A percentile compares a stretch with the other conserved stretches of the same genome.
These are phyloP conservation scores for Penstemon davidsonii DNA, from an alignment of 257 asterid genomes.

Conservation along the genomic window DNA sequence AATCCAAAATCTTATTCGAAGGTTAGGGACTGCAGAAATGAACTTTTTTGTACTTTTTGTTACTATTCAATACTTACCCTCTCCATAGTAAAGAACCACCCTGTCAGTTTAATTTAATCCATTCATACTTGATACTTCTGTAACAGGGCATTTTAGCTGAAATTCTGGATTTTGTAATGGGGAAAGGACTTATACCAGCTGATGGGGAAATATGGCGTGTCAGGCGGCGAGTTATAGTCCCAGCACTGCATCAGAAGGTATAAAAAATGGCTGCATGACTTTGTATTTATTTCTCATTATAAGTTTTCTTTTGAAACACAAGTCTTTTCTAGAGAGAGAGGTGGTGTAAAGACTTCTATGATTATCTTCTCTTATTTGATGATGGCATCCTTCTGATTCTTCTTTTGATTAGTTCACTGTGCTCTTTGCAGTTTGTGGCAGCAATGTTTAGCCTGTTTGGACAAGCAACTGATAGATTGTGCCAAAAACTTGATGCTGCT, in stretches of 20 bases:
- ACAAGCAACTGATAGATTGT: conserved; percentile 83
- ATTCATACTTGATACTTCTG: conserved; percentile 13
- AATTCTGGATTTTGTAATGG: conserved; percentile 95
- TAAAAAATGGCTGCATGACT: conserved; percentile 11
- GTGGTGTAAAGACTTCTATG: neutral
- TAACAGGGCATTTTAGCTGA: conserved; percentile 93
- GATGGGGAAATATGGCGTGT: conserved; percentile 98
- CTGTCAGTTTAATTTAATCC: neutral
- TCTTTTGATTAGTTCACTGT: neutral
- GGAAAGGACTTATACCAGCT: conserved; percentile 99
- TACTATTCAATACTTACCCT: neutral
- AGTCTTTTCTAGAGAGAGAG: neutral
- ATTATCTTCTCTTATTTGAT: conserved; percentile 5
- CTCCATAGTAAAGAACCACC: conserved; percentile 10
- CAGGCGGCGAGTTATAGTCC: conserved; percentile 91
- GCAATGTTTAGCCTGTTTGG: conserved; percentile 89
- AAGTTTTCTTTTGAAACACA: neutral
- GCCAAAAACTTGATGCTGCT: conserved; percentile 81
- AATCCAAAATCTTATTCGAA: conserved; percentile 88
- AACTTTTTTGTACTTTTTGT: neutral
- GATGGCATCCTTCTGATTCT: too few species aligned
- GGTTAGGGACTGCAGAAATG: conserved; percentile 41
- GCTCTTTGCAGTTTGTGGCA: conserved; percentile 71
- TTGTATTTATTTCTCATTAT: neutral
- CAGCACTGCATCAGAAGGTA: conserved; percentile 96